A percentile compares a stretch with the other conserved stretches of the same genome.
Evolutionary conservation across 2,329 filamentous ascomycete genomes (phyloP).

Genomic region (Trichoderma guizhouense): DNA sequence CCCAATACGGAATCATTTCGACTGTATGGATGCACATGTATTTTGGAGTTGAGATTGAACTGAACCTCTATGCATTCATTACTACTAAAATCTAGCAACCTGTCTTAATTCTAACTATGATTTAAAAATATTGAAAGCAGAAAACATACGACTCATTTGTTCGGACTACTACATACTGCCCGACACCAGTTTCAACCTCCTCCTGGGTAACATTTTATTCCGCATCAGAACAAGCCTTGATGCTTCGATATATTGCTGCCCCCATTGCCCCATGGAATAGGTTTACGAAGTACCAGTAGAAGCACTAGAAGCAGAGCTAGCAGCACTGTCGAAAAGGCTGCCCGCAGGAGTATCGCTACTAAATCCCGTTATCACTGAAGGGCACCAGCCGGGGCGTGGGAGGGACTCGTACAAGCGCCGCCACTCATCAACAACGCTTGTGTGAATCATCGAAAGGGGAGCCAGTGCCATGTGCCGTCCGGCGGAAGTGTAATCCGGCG

Average conservation of each 20-base stretch:
- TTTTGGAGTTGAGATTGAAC: not conserved
- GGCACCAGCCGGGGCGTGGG: too few species aligned
- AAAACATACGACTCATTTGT: too few species aligned
- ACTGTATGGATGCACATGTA: not conserved
- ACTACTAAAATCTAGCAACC: not conserved
- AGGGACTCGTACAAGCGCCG: too few species aligned
- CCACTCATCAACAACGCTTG: too few species aligned
- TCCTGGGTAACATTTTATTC: not conserved
- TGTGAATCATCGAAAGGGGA: slow-evolving; percentile 19
- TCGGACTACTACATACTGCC: too few species aligned
- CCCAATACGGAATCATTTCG: not conserved
- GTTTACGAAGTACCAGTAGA: too few species aligned
- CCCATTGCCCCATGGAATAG: too few species aligned
- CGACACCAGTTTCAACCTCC: not conserved
- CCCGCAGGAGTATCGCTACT: too few species aligned
- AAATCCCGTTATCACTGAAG: too few species aligned
- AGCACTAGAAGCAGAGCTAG: too few species aligned
- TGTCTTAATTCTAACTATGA: not conserved
- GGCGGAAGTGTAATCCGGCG: slow-evolving; percentile 25
- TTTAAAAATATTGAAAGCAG: not conserved
- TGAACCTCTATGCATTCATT: not conserved
- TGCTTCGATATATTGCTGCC: not conserved
- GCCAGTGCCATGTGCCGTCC: slow-evolving; percentile 30
- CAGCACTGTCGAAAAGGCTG: too few species aligned
- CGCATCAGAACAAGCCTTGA: not conserved